Percentiles rank a stretch among this genome's conserved stretches.
These are phyloP conservation scores for Saprolegnia diclina DNA, from an alignment of 352 stramenopile genomes.

Conservation along the genomic window DNA sequence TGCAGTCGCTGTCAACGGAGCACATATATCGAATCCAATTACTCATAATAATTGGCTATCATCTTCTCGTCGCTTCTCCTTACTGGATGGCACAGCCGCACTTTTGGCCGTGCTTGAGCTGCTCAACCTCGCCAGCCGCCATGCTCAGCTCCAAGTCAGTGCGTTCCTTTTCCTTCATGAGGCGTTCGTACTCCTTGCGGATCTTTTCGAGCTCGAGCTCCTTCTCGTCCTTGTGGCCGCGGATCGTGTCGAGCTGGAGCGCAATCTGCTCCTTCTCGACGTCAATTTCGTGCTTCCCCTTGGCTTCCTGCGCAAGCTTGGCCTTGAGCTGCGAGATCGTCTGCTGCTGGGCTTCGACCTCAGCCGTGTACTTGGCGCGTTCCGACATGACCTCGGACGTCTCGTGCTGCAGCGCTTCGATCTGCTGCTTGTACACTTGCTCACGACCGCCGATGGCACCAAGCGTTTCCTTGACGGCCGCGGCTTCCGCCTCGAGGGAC, in stretches of 20 bases:
- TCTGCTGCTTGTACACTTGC: conserved; percentile 83
- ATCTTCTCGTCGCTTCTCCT: conserved; percentile 9
- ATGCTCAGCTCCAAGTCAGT: conserved; percentile 75
- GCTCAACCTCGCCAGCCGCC: conserved; percentile 70
- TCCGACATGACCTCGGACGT: conserved; percentile 73
- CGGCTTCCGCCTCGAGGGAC: conserved; percentile 60
- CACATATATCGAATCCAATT: background rate
- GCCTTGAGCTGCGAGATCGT: conserved; percentile 63
- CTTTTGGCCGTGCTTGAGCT: conserved; percentile 59
- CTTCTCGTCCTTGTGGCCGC: conserved; percentile 51
- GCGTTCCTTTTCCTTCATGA: conserved; percentile 74
- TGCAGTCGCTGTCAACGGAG: too few relatives aligned
- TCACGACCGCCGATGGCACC: conserved; percentile 69
- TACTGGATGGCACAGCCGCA: conserved; percentile 69
- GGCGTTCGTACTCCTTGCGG: conserved; percentile 60
- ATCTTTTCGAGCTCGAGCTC: conserved; percentile 55
- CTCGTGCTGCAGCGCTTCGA: conserved; percentile 73
- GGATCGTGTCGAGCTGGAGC: conserved; percentile 54
- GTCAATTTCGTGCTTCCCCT: conserved; percentile 63
- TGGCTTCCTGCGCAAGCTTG: conserved; percentile 52
- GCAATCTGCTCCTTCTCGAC: conserved; percentile 71
- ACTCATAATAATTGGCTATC: background rate
- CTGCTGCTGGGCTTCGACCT: conserved; percentile 59
- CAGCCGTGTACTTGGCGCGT: conserved; percentile 53
- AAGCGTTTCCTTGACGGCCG: conserved; percentile 76